Base-by-base conservation (phyloP, 768 basidiomycete species). In the Pisolithus marmoratus region DNA sequence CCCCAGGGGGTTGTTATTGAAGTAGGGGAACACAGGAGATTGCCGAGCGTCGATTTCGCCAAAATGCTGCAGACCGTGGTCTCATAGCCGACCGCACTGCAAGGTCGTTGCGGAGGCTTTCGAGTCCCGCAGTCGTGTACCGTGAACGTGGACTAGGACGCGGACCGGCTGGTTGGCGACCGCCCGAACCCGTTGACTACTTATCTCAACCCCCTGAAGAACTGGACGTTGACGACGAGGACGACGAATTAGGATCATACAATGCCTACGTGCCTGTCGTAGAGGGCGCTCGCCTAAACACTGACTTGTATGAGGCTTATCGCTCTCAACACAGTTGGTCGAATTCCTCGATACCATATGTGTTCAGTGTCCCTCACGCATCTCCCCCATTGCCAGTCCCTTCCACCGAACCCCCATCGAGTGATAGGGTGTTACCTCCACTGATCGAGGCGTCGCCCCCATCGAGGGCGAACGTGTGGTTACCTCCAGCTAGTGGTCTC, bases 61-160 rank as follows among this genome's bases (percentile, higher is more conserved):
- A 75, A 42, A 75, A 65, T 44, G 54, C 70, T 8, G 64, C 70
- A 24, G 86, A 90, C 67, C 80, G 71, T 43, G 69, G 67, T 54
- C 74, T 84, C 48, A 82, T 91, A 48, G 78, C 83, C 22, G 83
- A 86, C 42, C 76, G 78, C 46, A 88, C 89, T 0, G 81, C 81
- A 4, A 80, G 79, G 61, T 77, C 77, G 53, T 69, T 90, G 15
- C 80, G 80, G 34, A 68, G 74, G 48, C 72, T 90, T 49, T 77
- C 81, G 2, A 78, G 70, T 14, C 72, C 77, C 7, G 61, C 75
- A 17, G 79, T 81, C 19, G 66, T 81, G 43, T 85, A 85, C 57
- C 78, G 79, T 8, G 75, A 77, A 19, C 70, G 72, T 37, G 62
- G 63, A 31, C 57, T 67, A 22, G 68, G 69, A 19, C 72, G 78